Evolutionary conservation across 371 early-diverging fungal species (phyloP).

Genomic region (Mortierella sp.): DNA sequence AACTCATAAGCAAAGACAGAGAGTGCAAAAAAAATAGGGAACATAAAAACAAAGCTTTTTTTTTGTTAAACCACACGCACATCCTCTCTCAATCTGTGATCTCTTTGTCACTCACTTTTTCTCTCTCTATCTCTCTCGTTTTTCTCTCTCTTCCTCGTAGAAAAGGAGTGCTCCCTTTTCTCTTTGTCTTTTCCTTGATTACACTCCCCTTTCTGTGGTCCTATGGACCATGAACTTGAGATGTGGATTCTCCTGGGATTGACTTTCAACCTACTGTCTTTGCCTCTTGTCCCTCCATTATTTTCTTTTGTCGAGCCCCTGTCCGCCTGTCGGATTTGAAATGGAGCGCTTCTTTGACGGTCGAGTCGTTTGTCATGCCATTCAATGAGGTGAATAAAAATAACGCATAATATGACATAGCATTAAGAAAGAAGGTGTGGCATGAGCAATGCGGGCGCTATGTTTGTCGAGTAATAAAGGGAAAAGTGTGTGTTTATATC

Average conservation of each 20-base stretch:
- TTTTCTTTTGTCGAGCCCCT: background rate
- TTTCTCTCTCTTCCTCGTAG: background rate
- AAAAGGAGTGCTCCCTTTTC: slow-evolving; percentile 8
- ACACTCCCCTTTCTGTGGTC: background rate
- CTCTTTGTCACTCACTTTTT: background rate
- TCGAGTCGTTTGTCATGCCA: background rate
- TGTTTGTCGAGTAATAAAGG: background rate
- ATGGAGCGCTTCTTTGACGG: background rate
- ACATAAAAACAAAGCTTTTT: background rate
- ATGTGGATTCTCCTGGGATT: background rate
- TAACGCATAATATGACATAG: background rate
- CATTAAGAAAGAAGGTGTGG: background rate
- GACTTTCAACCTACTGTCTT: background rate
- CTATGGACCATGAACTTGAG: background rate
- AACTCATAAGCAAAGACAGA: background rate
- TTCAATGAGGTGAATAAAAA: background rate
- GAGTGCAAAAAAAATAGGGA: background rate
- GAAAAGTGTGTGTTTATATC: background rate
- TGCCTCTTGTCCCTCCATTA: background rate
- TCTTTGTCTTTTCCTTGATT: background rate
- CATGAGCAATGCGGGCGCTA: background rate
- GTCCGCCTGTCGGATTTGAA: background rate
- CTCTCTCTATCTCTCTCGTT: background rate
- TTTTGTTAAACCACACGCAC: background rate
- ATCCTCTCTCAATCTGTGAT: background rate